Percentiles rank a stretch among this genome's conserved stretches.
These are phyloP conservation scores for Cyphellophora europaea DNA, from an alignment of 2,329 filamentous ascomycete genomes.

Conservation along the genomic window DNA sequence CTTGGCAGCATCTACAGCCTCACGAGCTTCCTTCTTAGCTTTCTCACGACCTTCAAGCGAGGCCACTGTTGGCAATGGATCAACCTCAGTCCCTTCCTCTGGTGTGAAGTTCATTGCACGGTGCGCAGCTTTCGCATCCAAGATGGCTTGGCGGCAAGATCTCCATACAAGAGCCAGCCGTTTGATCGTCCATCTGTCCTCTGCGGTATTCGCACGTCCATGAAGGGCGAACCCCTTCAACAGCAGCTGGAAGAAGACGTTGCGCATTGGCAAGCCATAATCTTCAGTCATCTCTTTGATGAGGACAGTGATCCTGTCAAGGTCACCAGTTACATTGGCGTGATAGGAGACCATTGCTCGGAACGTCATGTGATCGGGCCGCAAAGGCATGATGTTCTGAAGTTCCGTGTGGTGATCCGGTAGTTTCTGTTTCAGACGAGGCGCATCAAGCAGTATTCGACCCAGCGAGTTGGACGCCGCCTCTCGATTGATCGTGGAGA, in stretches of 20 bases:
- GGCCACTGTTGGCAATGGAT: not conserved
- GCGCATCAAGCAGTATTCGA: constrained; percentile 37
- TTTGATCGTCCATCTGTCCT: constrained; percentile 62
- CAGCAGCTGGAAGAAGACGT: constrained; percentile 67
- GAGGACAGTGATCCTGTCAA: constrained; percentile 60
- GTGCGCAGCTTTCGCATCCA: too few relatives aligned
- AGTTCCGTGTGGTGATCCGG: constrained; percentile 49
- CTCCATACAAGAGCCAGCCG: constrained; percentile 61
- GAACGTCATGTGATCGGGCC: constrained; percentile 71
- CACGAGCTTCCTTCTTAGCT: too few relatives aligned
- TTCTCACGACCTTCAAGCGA: not conserved
- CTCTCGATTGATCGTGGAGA: constrained; percentile 28
- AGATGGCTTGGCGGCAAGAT: constrained; percentile 45
- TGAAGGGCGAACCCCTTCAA: constrained; percentile 74
- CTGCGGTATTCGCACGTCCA: constrained; percentile 46
- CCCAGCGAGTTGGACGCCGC: constrained; percentile 33
- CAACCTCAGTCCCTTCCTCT: too few relatives aligned
- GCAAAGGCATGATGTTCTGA: constrained; percentile 57
- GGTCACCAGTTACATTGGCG: constrained; percentile 57
- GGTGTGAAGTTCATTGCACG: too few relatives aligned
- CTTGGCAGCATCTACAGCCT: too few relatives aligned
- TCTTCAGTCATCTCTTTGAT: constrained; percentile 69
- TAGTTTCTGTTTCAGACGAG: constrained; percentile 35
- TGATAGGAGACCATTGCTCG: constrained; percentile 70
- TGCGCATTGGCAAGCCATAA: constrained; percentile 59